Conservation (phyloP, 768 basidiomycete species). For the Tricholoma flavovirens region DNA sequence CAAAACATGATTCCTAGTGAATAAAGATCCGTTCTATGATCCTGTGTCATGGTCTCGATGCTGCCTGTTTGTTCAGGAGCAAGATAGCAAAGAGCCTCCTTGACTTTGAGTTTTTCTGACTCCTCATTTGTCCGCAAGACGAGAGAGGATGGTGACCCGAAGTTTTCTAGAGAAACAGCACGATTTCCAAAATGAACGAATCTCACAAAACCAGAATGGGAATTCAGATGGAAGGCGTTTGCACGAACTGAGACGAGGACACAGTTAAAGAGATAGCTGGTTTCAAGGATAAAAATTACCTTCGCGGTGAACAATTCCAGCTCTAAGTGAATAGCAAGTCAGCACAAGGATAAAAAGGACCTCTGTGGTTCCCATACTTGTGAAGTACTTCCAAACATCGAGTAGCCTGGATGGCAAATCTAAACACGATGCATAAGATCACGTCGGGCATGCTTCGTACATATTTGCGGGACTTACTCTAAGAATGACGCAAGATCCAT, state of each 20-base stretch:
- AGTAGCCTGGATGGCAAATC: constrained; percentile 72
- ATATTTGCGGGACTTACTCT: constrained; percentile 41
- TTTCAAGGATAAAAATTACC: constrained; percentile 26
- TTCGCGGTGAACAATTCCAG: constrained; percentile 64
- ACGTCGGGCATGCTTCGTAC: background rate
- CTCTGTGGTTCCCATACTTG: constrained; percentile 29
- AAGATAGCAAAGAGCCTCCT: constrained; percentile 70
- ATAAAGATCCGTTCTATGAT: constrained; percentile 71
- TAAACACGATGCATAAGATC: constrained; percentile 19
- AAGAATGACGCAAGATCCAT: constrained; percentile 77
- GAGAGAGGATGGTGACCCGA: constrained; percentile 65
- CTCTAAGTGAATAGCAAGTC: constrained; percentile 25
- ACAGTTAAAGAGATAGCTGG: background rate
- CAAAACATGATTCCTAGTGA: constrained; percentile 70
- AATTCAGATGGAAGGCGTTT: constrained; percentile 70
- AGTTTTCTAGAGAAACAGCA: constrained; percentile 63
- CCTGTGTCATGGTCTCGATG: constrained; percentile 64
- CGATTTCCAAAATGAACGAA: constrained; percentile 74
- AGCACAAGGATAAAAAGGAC: constrained; percentile 1
- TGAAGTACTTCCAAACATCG: constrained; percentile 66
- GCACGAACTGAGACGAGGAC: constrained; percentile 46
- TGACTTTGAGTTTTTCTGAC: constrained; percentile 60
- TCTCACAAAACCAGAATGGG: constrained; percentile 62
- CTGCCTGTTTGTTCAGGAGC: constrained; percentile 76
- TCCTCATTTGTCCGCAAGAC: constrained; percentile 60